Base-by-base conservation (phyloP, 352 stramenopile species). In the Pythium oligandrum region DNA sequence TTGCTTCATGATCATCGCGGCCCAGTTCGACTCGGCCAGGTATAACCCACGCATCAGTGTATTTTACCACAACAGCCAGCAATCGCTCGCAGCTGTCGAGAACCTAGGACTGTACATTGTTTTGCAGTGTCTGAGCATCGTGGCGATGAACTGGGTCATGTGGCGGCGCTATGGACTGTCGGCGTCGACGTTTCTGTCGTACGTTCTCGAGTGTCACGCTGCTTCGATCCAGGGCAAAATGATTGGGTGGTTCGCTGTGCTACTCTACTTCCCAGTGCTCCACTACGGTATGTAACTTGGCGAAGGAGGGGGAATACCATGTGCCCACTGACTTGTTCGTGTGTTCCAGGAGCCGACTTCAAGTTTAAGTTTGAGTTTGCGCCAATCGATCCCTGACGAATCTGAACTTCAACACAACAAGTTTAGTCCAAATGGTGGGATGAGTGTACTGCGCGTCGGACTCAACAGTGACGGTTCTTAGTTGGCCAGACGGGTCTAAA, bases 71-170 rank as follows among this genome's bases (percentile, higher is more conserved):
- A 26, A 44, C 6, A 8, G 5, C 10, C 5, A 9, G 10, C 34
- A 12, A 30, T 35, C 43, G 48, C 8, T 11, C 4, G 9, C 4
- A 8, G 35, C 4, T n/a, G 10, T 53, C 5, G 12, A 12, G 4
- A 44, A 32, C 26, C 10, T 53, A 4, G 1, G 26, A 17, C 6
- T 53, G 33, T 53, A 53, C 26, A 1, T 35, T 5, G 6, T 40
- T 6, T 35, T 53, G 4, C 48, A 53, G 48, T 31, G 48, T 5
- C 7, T 53, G 7, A 53, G 6, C 10, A 10, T 53, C 12, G 32
- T 53, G 12, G 34, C 34, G 4, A 63, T 63, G 56, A 44, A 44
- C 17, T 3, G 49, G 6, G 56, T 57, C 17, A 63, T 62, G 55
- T 36, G 47, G 30, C 30, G 38, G 39, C 56, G 56, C 31, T 63